Evolutionary conservation across 1,284 basidiomycete species (phyloP).

Genomic region (Ganoderma lucidum): DNA sequence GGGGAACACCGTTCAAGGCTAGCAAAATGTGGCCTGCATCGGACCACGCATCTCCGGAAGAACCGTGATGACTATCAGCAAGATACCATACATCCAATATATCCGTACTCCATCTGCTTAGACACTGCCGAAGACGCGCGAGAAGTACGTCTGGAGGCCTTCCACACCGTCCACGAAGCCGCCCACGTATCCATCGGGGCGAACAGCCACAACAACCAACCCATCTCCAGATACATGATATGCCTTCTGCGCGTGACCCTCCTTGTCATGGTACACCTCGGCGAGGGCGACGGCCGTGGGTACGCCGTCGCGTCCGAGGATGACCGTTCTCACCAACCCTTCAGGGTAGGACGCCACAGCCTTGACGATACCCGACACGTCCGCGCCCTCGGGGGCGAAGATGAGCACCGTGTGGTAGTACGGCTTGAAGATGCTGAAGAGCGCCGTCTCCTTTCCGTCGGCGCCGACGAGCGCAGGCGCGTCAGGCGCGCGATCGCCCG

Average conservation of each 20-base stretch:
- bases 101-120: neutral
- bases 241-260: conserved; percentile 30
- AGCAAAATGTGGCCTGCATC: too few relatives aligned
- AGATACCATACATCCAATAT: too few relatives aligned
- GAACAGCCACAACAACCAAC: conserved; percentile 30
- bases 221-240: conserved; percentile 28
- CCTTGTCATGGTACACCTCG: conserved; percentile 26
- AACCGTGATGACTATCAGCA: too few relatives aligned
- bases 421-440: conserved; percentile 38
- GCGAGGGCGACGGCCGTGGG: conserved; percentile 3
- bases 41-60: too few relatives aligned
- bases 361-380: neutral
- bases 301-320: conserved; percentile 19
- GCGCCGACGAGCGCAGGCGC: conserved; percentile 44
- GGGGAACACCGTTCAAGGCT: too few relatives aligned
- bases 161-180: conserved; percentile 29
- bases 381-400: conserved; percentile 26
- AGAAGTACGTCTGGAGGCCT: conserved; percentile 32
- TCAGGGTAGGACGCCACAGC: conserved; percentile 8
- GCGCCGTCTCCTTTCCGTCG: conserved; percentile 26
- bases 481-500: conserved; percentile 56
- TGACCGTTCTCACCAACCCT: conserved; percentile 20
- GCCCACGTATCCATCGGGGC: conserved; percentile 40
- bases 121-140: conserved; percentile 7
- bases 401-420: conserved; percentile 39